A percentile compares a stretch with the other conserved stretches of the same genome.
phyloP scores from a whole-genome alignment of 2,329 filamentous ascomycete species.

The Exophiala sp. region DNA sequence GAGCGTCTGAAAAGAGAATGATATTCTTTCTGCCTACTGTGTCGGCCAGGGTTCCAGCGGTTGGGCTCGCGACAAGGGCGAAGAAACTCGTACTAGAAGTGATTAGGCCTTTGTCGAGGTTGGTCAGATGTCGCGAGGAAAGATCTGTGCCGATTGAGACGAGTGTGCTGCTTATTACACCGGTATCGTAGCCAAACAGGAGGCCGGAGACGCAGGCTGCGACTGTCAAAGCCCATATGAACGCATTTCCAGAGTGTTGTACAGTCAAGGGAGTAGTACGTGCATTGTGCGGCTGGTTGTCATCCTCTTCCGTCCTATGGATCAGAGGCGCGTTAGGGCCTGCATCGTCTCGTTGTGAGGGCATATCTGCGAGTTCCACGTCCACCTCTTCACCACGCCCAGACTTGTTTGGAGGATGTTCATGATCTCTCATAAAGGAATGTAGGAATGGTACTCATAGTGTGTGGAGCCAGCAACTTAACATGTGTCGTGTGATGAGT shows the following conservation, averaged over 20 bases:
- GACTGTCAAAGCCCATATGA: conserved; percentile 56
- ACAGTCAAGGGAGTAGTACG: background rate
- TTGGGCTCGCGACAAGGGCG: conserved; percentile 54
- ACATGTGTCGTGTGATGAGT: background rate
- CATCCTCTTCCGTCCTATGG: background rate
- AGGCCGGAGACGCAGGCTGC: conserved; percentile 57
- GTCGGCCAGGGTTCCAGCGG: conserved; percentile 53
- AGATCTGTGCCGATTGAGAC: conserved; percentile 55
- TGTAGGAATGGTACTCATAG: background rate
- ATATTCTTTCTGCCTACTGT: conserved; percentile 46
- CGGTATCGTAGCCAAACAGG: conserved; percentile 62
- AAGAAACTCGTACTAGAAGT: conserved; percentile 57
- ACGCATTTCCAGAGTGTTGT: conserved; percentile 35
- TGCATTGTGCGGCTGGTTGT: background rate
- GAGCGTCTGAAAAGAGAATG: conserved; percentile 45
- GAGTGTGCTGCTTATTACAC: conserved; percentile 59
- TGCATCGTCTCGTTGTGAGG: conserved; percentile 10
- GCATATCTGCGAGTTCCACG: conserved; percentile 19
- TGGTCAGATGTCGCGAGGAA: conserved; percentile 48
- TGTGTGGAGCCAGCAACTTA: background rate
- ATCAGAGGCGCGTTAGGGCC: conserved; percentile 19
- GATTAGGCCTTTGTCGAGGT: conserved; percentile 57
- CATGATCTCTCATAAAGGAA: background rate
- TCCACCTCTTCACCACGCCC: conserved; percentile 6
- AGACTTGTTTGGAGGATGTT: background rate